Conservation (phyloP, 2,329 filamentous ascomycete genomes). For the Diaporthe citri region DNA sequence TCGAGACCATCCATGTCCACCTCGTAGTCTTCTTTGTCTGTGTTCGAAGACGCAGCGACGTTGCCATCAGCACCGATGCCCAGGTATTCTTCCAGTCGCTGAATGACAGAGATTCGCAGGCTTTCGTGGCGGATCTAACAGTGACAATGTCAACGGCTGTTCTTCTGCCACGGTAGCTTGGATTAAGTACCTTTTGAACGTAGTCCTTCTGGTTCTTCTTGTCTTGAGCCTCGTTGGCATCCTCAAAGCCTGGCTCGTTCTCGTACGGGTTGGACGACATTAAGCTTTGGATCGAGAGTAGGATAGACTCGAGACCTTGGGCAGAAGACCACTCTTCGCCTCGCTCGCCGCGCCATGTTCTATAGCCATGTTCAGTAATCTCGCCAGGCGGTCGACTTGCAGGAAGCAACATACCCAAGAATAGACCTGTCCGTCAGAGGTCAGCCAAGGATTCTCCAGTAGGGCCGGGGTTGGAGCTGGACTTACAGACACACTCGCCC, state of each 20-base stretch:
- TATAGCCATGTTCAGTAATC: constrained; percentile 51
- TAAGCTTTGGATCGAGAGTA: constrained; percentile 95
- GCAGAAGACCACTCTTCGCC: constrained; percentile 98
- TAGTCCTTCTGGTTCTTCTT: constrained; percentile 82
- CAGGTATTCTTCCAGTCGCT: constrained; percentile 85
- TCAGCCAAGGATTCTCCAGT: not conserved
- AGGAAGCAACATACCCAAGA: constrained; percentile 72
- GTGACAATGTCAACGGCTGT: not conserved
- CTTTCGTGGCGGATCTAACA: constrained; percentile 89
- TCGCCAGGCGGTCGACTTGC: constrained; percentile 36
- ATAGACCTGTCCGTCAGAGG: constrained; percentile 74
- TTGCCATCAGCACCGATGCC: constrained; percentile 69
- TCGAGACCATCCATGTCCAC: constrained; percentile 63
- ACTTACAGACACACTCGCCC: constrained; percentile 94
- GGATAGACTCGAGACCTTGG: constrained; percentile 92
- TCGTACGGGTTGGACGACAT: constrained; percentile 96
- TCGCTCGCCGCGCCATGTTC: constrained; percentile 91
- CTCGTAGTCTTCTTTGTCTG: constrained; percentile 56
- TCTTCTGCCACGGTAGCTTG: not conserved
- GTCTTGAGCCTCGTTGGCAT: constrained; percentile 75
- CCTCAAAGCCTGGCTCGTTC: constrained; percentile 95
- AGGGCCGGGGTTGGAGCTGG: constrained; percentile 42
- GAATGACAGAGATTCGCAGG: constrained; percentile 86
- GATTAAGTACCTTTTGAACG: constrained; percentile 74
- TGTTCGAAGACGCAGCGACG: constrained; percentile 48